Evolutionary conservation across 164 flowering plant species (phyloP), one percentile per base, ranked within the genome.

Genomic region (Piper longum): DNA sequence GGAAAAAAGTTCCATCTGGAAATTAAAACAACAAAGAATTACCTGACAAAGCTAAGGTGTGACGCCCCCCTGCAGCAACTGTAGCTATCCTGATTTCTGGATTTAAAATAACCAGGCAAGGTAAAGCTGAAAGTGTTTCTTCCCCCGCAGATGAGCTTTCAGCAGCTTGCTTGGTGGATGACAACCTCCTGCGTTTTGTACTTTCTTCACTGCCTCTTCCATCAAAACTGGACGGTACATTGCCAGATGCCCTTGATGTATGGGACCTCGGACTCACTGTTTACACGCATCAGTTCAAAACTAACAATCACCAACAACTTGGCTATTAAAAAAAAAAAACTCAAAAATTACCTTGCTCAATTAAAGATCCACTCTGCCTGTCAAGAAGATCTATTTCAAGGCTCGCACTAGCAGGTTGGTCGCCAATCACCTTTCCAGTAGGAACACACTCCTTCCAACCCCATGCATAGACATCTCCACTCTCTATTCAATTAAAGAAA

Each of bases 371-470:
- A 72, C 66, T 75, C 26, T 82, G 85, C 67, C 74, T 72, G 56
- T 88, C 88, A 56, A 41, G 41, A 41, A 42, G 63, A 72, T 85
- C 93, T 70, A 77, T 85, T 57, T 84, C 92, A 57, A 64, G 26
- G 43, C 26, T 66, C 68, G 60, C 75, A 3, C 75, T 80, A 0
- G 57, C 5, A 16, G 88, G 61, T 45, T 79, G 75, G 55, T 87
- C 95, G 56, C 82, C 89, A 14, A 84, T 65, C 4, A 89, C 79
- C 77, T 82, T 91, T 26, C 96, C 99, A 61, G 96, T 83, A 16
- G 99, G 99, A 43, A 95, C 78, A 75, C 97, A 95, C 71, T 95
- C 99, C 72, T 87, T 91, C 99, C 99, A 95, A 52, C 98, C 99
- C 99, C 99, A 95, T 4, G 97, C 89, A 68, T 87, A 91, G 66